These are phyloP conservation scores for Didymella segeticola DNA, from an alignment of 2,329 filamentous ascomycete genomes.

Conservation along the genomic window DNA sequence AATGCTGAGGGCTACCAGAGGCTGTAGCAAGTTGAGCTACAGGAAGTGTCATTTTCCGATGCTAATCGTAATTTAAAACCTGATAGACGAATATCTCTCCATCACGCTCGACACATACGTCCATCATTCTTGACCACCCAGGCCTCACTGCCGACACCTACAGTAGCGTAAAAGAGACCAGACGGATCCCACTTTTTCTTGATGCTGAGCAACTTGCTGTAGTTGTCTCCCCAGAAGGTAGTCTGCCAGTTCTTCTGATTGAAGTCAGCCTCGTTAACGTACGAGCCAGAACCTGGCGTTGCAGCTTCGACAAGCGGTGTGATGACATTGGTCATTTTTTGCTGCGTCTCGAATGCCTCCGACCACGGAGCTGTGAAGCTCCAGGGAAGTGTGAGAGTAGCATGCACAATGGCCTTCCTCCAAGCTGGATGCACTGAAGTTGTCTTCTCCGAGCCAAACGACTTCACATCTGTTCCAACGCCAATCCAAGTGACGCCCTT, in stretches of 20 bases:
- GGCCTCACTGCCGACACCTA: slow-evolving; percentile 37
- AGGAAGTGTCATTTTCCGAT: too few species aligned
- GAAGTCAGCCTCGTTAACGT: slow-evolving; percentile 37
- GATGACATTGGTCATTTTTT: slow-evolving; percentile 27
- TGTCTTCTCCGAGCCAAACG: slow-evolving; percentile 20
- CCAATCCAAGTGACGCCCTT: slow-evolving; percentile 30
- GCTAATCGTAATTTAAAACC: too few species aligned
- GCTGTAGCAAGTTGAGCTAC: too few species aligned
- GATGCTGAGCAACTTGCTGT: slow-evolving; percentile 30
- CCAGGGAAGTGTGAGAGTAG: slow-evolving; percentile 27
- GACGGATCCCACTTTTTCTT: slow-evolving; percentile 42
- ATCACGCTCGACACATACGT: slow-evolving; percentile 23
- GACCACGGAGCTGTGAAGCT: slow-evolving; percentile 28
- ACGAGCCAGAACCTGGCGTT: slow-evolving; percentile 29
- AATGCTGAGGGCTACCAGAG: too few species aligned
- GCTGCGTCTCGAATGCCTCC: slow-evolving; percentile 21
- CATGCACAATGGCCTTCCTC: slow-evolving; percentile 28
- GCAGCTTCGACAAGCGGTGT: slow-evolving; percentile 26
- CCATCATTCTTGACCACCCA: slow-evolving; percentile 31
- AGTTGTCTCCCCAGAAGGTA: slow-evolving; percentile 34
- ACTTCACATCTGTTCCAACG: slow-evolving; percentile 22
- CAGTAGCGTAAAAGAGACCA: slow-evolving; percentile 37
- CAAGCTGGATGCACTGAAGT: slow-evolving; percentile 35
- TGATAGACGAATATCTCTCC: too few species aligned
- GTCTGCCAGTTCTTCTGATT: slow-evolving; percentile 28